A percentile compares a stretch with the other conserved stretches of the same genome.
Conservation (phyloP, 257 asterid species). For the Solanum bulbocastanum region DNA sequence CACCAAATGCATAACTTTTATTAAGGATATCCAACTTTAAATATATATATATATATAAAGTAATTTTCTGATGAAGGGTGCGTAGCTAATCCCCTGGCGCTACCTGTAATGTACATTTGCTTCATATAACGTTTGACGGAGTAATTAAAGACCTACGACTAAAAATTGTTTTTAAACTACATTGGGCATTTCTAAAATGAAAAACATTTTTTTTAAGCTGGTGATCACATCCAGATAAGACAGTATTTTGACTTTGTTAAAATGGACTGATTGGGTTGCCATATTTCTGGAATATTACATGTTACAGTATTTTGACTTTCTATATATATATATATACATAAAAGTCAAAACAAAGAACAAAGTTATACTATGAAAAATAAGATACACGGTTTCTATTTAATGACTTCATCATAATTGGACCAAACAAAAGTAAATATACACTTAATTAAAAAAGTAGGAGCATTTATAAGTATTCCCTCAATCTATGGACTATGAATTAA, state of each 20-base stretch:
- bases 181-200: background rate
- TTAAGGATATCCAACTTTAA: too few species aligned
- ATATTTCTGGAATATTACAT: background rate
- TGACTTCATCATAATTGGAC: background rate
- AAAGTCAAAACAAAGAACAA: background rate
- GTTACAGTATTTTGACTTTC: background rate
- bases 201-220: background rate
- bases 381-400: background rate
- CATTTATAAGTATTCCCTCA: background rate
- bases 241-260: background rate
- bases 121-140: too few species aligned
- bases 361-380: background rate
- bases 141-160: background rate
- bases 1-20: fast-evolving
- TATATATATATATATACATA: background rate
- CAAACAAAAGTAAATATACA: background rate
- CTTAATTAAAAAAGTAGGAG: background rate
- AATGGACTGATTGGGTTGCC: background rate
- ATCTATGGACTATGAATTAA: background rate
- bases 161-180: too few species aligned
- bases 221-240: background rate
- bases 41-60: too few species aligned
- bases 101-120: too few species aligned
- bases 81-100: too few species aligned
- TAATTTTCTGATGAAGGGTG: too few species aligned